A percentile compares a stretch with the other conserved stretches of the same genome.
These are phyloP conservation scores for Aureoboletus auriporus DNA, from an alignment of 768 basidiomycete species.

Conservation along the genomic window DNA sequence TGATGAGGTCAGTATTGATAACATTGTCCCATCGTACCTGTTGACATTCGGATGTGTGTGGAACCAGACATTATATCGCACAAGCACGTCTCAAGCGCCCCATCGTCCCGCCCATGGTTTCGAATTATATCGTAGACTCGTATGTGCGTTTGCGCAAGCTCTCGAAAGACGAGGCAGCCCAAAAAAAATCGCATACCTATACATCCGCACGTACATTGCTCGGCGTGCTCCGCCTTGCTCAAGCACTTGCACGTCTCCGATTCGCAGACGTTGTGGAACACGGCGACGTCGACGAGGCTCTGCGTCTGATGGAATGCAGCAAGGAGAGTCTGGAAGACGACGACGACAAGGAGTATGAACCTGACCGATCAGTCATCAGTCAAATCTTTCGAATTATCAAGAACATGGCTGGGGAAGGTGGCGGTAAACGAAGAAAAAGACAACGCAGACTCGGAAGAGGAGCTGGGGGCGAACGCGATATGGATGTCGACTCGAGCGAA, in stretches of 20 bases:
- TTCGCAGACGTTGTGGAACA: slow-evolving; percentile 77
- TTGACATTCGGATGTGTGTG: slow-evolving; percentile 1
- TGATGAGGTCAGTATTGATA: slow-evolving; percentile 68
- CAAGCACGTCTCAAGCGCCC: slow-evolving; percentile 85
- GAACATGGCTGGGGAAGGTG: slow-evolving; percentile 60
- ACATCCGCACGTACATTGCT: slow-evolving; percentile 95
- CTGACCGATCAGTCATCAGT: slow-evolving; percentile 75
- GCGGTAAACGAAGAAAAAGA: slow-evolving; percentile 37
- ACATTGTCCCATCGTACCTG: background rate
- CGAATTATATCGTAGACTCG: slow-evolving; percentile 89
- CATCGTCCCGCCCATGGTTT: slow-evolving; percentile 83
- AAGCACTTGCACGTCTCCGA: slow-evolving; percentile 90
- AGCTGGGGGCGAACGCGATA: slow-evolving; percentile 64
- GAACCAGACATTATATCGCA: slow-evolving; percentile 86
- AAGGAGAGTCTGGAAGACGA: slow-evolving; percentile 89
- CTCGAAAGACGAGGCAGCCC: slow-evolving; percentile 85
- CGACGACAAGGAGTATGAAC: slow-evolving; percentile 60
- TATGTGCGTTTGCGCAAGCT: slow-evolving; percentile 94
- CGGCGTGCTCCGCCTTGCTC: slow-evolving; percentile 89
- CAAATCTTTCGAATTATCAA: slow-evolving; percentile 91
- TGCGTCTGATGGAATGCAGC: slow-evolving; percentile 95
- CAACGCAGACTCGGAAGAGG: slow-evolving; percentile 62
- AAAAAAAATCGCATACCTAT: slow-evolving; percentile 88
- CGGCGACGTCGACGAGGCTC: slow-evolving; percentile 92
- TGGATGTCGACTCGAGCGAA: slow-evolving; percentile 65